Conservation (phyloP, 2,329 filamentous ascomycete species). For the Didymellaceae sp. region DNA sequence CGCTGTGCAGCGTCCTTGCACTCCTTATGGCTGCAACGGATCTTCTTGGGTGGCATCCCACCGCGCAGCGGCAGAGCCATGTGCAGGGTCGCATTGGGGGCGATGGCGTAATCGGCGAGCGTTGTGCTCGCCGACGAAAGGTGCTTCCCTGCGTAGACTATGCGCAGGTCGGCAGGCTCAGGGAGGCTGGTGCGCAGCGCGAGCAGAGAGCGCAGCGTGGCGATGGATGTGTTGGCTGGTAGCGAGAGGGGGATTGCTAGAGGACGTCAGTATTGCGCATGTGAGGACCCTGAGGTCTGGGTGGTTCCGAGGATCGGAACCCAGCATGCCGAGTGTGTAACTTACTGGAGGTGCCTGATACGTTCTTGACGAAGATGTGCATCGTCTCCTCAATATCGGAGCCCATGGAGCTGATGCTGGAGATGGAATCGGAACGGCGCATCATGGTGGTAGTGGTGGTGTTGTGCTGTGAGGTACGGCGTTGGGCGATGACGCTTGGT, state of each 20-base stretch:
- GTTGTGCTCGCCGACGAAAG: conserved; percentile 53
- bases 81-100: conserved; percentile 59
- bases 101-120: conserved; percentile 57
- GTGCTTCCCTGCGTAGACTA: conserved; percentile 65
- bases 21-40: conserved; percentile 85
- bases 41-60: conserved; percentile 71
- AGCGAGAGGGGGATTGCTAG: conserved; percentile 64
- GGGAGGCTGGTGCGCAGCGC: conserved; percentile 63
- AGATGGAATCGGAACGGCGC: conserved; percentile 49
- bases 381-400: conserved; percentile 60
- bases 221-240: conserved; percentile 60
- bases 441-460: conserved; percentile 39
- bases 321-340: not conserved
- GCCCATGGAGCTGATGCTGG: conserved; percentile 51
- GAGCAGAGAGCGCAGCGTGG: conserved; percentile 63
- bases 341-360: conserved; percentile 63
- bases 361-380: conserved; percentile 67
- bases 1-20: conserved; percentile 88
- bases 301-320: conserved; percentile 27
- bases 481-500: conserved; percentile 6
- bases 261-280: conserved; percentile 27
- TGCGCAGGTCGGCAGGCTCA: conserved; percentile 57
- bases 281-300: conserved; percentile 5
- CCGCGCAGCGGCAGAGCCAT: conserved; percentile 64
- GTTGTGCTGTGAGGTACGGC: conserved; percentile 5